Base-by-base conservation (phyloP, 805 yeast genomes). In the Zygosaccharomyces bailii region DNA sequence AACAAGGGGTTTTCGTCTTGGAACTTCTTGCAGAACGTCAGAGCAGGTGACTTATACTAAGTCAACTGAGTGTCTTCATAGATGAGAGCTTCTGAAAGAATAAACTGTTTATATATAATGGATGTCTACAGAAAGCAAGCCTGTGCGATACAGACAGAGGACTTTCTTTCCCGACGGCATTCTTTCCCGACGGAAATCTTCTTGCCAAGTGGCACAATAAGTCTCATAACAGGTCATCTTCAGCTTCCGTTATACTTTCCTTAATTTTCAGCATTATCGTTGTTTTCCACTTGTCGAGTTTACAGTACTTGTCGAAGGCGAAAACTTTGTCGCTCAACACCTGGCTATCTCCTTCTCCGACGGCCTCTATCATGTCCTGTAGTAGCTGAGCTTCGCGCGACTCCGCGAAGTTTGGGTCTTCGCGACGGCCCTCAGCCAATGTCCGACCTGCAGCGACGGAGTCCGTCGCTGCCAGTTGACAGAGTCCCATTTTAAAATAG, bases 271-370 rank as follows among this genome's bases (percentile, higher is more conserved):
- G 74, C 53, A 93, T 74, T 40, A 93, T 70, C 21, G 85, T 80
- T 9, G 96, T 86, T 71, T 86, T 88, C 84, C 96, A 84, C 59
- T 84, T 86, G 63, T 93, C 99, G 44, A 93, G 77, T 65, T 88
- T 88, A 52, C 81, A 73, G 65, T 85, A 89, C 64, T 86, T 95
- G 64, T 93, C 98, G 58, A 70, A 93, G 52, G 86, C 93, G 60
- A 75, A 85, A 16, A 90, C 82, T 52, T 79, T 78, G 53, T 80
- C 81, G 2, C 91, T 78, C 57, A 88, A 79, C 38, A 71, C 74
- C 58, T 91, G 90, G 30, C 82, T 70, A 60, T 90, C 96, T 35
- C 93, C 93, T 42, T 80, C 82, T 43, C 80, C 76, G 42, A 86
- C 82, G n/a, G 91, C 80, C 32, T 80, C 84, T 25, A 86, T 71